These are phyloP conservation scores for Coprinellus micaceus DNA, from an alignment of 768 basidiomycete genomes.

Conservation along the genomic window DNA sequence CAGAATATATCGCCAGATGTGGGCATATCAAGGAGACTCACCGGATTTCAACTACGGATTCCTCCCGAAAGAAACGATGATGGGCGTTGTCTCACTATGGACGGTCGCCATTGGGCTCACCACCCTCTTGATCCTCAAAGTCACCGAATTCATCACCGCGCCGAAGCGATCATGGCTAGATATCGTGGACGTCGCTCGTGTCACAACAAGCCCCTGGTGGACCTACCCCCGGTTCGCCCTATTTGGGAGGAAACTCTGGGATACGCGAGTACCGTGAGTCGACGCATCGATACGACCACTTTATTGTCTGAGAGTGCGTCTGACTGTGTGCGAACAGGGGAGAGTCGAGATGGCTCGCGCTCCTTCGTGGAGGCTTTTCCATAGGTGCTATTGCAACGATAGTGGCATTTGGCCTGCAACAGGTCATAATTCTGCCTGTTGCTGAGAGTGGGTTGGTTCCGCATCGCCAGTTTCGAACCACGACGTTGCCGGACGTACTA, in stretches of 20 bases:
- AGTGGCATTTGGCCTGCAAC: neutral
- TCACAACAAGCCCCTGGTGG: neutral
- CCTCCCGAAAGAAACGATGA: no score
- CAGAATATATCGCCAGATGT: no score
- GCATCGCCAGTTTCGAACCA: neutral
- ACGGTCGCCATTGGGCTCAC: no score
- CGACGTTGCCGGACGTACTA: slow-evolving; percentile 15
- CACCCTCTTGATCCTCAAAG: no score
- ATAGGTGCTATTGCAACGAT: neutral
- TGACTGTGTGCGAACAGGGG: neutral
- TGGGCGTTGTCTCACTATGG: no score
- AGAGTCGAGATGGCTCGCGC: neutral
- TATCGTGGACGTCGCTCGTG: no score
- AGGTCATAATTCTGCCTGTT: neutral
- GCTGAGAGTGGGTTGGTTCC: neutral
- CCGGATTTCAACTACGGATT: no score
- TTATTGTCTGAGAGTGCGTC: neutral
- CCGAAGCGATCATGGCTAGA: no score
- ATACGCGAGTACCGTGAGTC: neutral
- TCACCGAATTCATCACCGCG: no score
- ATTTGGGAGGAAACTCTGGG: slow-evolving; percentile 1
- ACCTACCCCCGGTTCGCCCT: neutral
- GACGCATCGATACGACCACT: neutral
- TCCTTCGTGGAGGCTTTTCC: neutral
- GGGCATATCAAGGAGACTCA: no score